Conservation (phyloP, 2,329 filamentous ascomycete species). For the Alternaria angustiovoidea region DNA sequence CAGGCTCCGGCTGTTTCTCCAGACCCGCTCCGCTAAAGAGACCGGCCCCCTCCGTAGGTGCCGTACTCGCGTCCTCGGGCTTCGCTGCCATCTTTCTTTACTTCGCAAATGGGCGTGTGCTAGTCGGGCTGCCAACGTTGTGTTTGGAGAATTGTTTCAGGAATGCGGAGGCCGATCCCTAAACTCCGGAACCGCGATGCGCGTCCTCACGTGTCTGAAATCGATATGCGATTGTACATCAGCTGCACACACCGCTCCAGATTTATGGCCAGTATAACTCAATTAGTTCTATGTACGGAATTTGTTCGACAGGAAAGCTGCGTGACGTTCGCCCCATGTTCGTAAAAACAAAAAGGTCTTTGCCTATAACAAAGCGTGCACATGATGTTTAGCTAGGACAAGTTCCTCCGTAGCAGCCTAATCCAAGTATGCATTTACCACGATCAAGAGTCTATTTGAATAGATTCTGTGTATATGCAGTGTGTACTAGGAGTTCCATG, state of each 20-base stretch:
- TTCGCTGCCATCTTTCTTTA: constrained; percentile 28
- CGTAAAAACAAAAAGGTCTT: too few relatives aligned
- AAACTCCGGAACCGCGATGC: constrained; percentile 21
- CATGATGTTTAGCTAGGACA: too few relatives aligned
- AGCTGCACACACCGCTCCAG: background rate
- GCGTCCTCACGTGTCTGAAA: background rate
- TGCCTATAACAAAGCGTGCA: too few relatives aligned
- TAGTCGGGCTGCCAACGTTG: constrained; percentile 6
- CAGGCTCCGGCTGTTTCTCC: constrained; percentile 27
- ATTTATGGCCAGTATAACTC: background rate
- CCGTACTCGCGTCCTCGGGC: constrained; percentile 23
- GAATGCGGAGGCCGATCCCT: constrained; percentile 12
- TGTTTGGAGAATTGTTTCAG: constrained; percentile 12
- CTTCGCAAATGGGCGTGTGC: background rate
- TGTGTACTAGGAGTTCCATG: background rate
- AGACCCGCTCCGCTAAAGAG: constrained; percentile 13
- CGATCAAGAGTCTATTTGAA: too few relatives aligned
- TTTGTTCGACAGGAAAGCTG: too few relatives aligned
- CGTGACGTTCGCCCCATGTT: background rate
- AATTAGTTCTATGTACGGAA: background rate
- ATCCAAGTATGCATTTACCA: too few relatives aligned
- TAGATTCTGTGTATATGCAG: background rate
- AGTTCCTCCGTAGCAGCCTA: too few relatives aligned
- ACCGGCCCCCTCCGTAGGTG: constrained; percentile 24
- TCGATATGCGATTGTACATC: background rate